Evolutionary conservation across 257 asterid species (phyloP), one percentile per base, ranked within the genome.

Genomic region (Solanum piurae): DNA sequence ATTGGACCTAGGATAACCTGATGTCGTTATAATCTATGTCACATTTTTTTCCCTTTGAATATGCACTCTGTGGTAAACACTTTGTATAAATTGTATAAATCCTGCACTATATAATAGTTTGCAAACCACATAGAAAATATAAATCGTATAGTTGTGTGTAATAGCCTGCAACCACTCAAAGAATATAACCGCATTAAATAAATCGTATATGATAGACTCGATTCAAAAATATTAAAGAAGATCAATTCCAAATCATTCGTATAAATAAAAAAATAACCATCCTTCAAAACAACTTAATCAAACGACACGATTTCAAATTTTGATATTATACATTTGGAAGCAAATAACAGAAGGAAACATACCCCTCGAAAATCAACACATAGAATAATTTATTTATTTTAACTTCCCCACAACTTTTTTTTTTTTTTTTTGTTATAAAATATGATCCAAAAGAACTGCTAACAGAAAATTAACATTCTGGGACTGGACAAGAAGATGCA

Each of bases 351-450:
- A 42, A 25, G 13, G 64, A 29, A 77, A 25, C 38, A 77, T 42
- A 77, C 9, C 64, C 84, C 84, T 77, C 62, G 33, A 77, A 77
- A 25, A 77, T 77, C 69, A 27, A 80, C 85, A 46, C 27, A 79
- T 2, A 77, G 4, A n/a, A 44, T 9, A 14, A 20, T 42, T 77
- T n/a, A 36, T 75, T 38, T 40, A 36, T 75, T 38, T 40, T 77
- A 13, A 42, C 36, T 42, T 77, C 13, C 14, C 0, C 62, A 77
- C 66, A 44, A 79, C 5, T 58, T 58, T 7, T 52, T 2, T 4
- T 11, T 21, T 21, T 21, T 62, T 4, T 5, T n/a, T 20, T 8
- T 0, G 3, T 1, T 1, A 49, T 29, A 46, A 16, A 46, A 27
- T 80, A 29, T 80, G 69, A 18, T 46, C 85, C 85, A 16, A 80